Evolutionary conservation across 768 basidiomycete species (phyloP), one percentile per base, ranked within the genome.

Genomic region (Sutorius australiensis): DNA sequence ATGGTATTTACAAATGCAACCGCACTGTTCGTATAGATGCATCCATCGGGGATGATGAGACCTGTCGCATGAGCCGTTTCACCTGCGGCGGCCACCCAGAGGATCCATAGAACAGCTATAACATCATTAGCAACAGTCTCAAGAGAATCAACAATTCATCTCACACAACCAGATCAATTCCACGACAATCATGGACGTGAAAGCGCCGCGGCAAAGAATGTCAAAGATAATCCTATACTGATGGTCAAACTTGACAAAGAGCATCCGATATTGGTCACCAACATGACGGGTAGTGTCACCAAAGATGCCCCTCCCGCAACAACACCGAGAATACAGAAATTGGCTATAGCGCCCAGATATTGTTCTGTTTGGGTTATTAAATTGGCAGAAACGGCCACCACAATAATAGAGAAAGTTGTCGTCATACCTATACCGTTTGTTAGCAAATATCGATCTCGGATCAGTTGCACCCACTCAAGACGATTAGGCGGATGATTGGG

Each of bases 11-110:
- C 28, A 6, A 19, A 53, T n/a, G 32, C 19, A 41, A 58, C 27
- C 56, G 5, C 44, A 61, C 57, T 3, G 12, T 48, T 28, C 16
- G 8, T 8, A 28, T 54, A 57, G 34, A 32, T 10, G 34, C 65
- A 54, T 5, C 57, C 60, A 12, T 28, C 31, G 7, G 56, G 48
- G 48, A 60, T 63, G 37, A 10, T 37, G n/a, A 48, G 6, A 11
- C 8, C 14, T 5, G 6, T 46, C 3, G 28, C 7, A n/a, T 48
- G 10, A 13, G 62, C 65, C 2, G 73, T 49, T 34, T 67, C 57
- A 4, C 63, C 69, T 4, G 59, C 77, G 27, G 66, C 59, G 14
- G 73, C 68, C 24, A 77, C 66, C 77, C 72, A 78, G 31, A 77
- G 57, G 37, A 75, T 47, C 61, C 66, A 70, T 24, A 78, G 65